Conservation (phyloP, 192 early-diverging fungal species). For the Entrophospora sp. region DNA sequence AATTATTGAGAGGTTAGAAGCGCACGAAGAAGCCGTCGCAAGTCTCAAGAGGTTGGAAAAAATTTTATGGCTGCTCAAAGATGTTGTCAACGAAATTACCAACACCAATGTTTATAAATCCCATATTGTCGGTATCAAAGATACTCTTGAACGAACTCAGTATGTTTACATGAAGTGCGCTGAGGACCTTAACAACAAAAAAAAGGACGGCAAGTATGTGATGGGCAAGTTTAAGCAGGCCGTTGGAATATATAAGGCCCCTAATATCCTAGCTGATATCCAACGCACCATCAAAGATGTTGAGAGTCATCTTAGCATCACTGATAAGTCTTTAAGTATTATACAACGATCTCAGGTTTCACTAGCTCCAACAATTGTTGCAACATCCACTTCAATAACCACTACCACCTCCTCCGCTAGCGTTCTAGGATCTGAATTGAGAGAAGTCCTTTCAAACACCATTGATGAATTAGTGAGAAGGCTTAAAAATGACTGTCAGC, state of each 20-base stretch:
- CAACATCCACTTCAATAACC: neutral
- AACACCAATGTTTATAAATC: neutral
- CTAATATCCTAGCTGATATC: neutral
- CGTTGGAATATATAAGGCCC: slow-evolving; percentile 1
- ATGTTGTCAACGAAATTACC: neutral
- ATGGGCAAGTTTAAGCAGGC: neutral
- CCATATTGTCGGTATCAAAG: neutral
- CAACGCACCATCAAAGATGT: neutral
- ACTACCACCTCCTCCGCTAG: neutral
- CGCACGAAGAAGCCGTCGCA: neutral
- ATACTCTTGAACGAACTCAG: neutral
- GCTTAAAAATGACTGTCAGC: slow-evolving; percentile 5
- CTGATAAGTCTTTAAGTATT: neutral
- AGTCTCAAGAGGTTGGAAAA: neutral
- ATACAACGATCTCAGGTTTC: neutral
- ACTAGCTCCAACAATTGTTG: neutral
- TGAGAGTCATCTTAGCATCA: neutral
- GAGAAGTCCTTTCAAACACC: neutral
- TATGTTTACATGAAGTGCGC: neutral
- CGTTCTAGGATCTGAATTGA: neutral
- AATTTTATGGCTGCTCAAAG: slow-evolving; percentile 1
- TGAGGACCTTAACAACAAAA: neutral
- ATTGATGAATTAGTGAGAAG: slow-evolving; percentile 10
- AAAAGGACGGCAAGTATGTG: neutral
- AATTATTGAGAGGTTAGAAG: neutral